Percentiles rank a stretch among this genome's conserved stretches.
Conservation (phyloP, 2,329 filamentous ascomycete species). For the Exophiala mesophila region DNA sequence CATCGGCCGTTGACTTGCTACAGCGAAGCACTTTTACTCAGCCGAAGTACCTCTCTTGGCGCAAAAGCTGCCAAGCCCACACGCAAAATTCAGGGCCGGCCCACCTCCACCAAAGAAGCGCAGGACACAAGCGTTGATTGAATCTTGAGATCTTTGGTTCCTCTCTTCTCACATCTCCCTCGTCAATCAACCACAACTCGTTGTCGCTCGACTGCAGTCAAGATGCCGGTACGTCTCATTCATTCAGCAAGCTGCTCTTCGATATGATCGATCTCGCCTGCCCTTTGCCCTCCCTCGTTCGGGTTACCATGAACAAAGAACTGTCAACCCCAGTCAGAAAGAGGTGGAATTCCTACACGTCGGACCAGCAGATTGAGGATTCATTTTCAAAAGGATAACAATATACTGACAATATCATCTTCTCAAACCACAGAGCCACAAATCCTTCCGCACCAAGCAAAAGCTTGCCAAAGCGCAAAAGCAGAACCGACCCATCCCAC, state of each 20-base stretch:
- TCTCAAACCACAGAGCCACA: slow-evolving; percentile 56
- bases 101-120: neutral
- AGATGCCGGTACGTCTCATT: slow-evolving; percentile 49
- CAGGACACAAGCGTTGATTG: neutral
- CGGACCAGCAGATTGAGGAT: neutral
- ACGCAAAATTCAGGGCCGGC: neutral
- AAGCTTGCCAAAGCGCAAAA: slow-evolving; percentile 99
- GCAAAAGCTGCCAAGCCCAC: slow-evolving; percentile 1
- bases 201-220: slow-evolving; percentile 37
- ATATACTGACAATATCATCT: neutral
- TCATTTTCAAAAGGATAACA: neutral
- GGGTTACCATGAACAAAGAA: neutral
- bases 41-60: too few relatives aligned
- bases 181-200: slow-evolving; percentile 13
- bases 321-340: too few relatives aligned
- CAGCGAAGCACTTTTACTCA: too few relatives aligned
- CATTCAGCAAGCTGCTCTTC: neutral
- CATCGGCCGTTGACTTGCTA: too few relatives aligned
- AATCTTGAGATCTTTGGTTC: neutral
- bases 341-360: too few relatives aligned
- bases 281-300: neutral
- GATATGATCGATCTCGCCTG: neutral
- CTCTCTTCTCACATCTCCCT: neutral
- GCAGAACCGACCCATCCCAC: slow-evolving; percentile 99
- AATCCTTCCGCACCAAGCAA: slow-evolving; percentile 99